Evolutionary conservation across 2,329 filamentous ascomycete species (phyloP).

Genomic region (Arthrocladium fulminans): DNA sequence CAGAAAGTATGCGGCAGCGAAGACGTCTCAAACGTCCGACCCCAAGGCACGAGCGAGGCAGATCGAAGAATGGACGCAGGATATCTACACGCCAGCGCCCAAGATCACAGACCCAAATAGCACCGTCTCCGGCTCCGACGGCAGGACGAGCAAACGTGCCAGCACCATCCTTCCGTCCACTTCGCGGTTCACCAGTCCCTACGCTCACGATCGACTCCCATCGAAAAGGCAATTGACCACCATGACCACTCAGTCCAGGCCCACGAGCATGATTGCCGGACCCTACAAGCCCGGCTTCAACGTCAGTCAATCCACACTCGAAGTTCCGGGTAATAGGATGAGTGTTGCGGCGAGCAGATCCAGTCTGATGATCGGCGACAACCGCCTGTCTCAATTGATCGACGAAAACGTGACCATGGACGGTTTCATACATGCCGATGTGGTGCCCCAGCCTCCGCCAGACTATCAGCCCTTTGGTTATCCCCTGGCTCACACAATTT

Average conservation of each 20-base stretch:
- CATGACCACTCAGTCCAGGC: constrained; percentile 83
- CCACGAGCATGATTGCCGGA: constrained; percentile 58
- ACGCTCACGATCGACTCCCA: constrained; percentile 64
- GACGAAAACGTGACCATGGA: constrained; percentile 70
- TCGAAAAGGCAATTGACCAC: constrained; percentile 50
- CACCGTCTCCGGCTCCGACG: constrained; percentile 52
- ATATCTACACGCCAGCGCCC: constrained; percentile 87
- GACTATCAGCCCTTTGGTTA: constrained; percentile 98
- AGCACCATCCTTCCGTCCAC: constrained; percentile 85
- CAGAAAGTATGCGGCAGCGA: constrained; percentile 71
- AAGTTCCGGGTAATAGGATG: constrained; percentile 34
- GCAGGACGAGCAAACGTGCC: constrained; percentile 67
- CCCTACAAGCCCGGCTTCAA: constrained; percentile 58
- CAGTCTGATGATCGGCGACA: constrained; percentile 54
- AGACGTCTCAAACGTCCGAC: constrained; percentile 73
- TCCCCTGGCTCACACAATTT: constrained; percentile 86
- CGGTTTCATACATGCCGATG: constrained; percentile 92
- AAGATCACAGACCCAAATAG: constrained; percentile 68
- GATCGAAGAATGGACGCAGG: constrained; percentile 96
- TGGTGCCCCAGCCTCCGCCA: constrained; percentile 89
- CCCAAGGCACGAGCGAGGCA: constrained; percentile 79
- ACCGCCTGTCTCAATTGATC: constrained; percentile 45
- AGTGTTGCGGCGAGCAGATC: constrained; percentile 36
- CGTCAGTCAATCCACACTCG: constrained; percentile 49
- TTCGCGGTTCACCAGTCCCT: constrained; percentile 87